A percentile compares a stretch with the other conserved stretches of the same genome.
Conservation (phyloP, 2,329 filamentous ascomycete genomes). For the Cryphonectria radicalis region DNA sequence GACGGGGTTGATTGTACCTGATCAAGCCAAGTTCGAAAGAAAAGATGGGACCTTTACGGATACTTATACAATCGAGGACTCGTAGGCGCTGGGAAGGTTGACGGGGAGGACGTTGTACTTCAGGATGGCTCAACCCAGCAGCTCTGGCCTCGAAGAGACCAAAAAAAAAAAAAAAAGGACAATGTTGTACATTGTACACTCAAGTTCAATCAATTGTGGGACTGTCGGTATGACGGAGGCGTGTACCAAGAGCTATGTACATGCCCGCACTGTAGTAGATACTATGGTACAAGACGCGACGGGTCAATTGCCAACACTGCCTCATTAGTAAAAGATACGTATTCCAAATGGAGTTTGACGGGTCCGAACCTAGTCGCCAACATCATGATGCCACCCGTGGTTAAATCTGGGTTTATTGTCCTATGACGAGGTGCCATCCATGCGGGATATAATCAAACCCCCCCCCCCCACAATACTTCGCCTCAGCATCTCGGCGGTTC, state of each 20-base stretch:
- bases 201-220: conserved; percentile 20
- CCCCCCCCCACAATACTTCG: neutral
- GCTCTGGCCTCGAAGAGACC: conserved; percentile 1
- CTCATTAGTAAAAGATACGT: conserved; percentile 11
- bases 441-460: neutral
- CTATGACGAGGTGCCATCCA: conserved; percentile 17
- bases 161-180: conserved; percentile 10
- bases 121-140: conserved; percentile 17
- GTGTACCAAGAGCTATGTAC: conserved; percentile 1
- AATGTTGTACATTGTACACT: conserved; percentile 16
- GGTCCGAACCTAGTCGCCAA: conserved; percentile 11
- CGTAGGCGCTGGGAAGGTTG: conserved; percentile 2
- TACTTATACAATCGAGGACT: conserved; percentile 26
- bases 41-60: conserved; percentile 17
- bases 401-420: neutral
- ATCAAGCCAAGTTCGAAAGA: neutral
- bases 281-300: neutral
- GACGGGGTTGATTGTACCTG: neutral
- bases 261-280: conserved; percentile 3
- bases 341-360: conserved; percentile 8
- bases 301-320: neutral
- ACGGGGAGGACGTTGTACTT: conserved; percentile 11
- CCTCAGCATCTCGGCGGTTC: conserved; percentile 1
- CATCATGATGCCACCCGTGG: conserved; percentile 20
- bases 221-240: conserved; percentile 10